Base-by-base conservation (phyloP, 805 yeast species). In the Maudiozyma pseudohumilis region DNA sequence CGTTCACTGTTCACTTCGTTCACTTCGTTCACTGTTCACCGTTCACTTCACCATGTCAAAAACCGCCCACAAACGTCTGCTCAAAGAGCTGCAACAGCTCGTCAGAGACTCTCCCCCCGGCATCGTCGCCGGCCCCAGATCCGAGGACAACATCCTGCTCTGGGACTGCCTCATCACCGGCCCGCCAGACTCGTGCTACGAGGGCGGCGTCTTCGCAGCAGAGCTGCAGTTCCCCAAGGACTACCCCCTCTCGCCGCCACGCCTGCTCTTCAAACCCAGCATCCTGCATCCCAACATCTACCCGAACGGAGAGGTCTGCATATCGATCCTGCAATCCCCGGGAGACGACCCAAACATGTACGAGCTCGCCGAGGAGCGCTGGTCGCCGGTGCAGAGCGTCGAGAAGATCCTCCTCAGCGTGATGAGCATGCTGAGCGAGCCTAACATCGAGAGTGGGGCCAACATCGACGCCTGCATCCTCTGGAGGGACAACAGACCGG, bases 381-480 rank as follows among this genome's bases (percentile, higher is more conserved):
- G 98, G 98, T 83, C 94, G 6, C 98, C 98, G 0, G 88, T 92
- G 22, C 98, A 92, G 59, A 83, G 94, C 55, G 88, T 92, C n/a
- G 98, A 92, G 63, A 92, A 92, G 70, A 92, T 92, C 43, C 66
- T 92, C 43, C 63, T 92, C 41, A 81, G 94, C 59, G 97, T 92
- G 17, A 76, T 88, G 71, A 83, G 95, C 52, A 88, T 92, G 96
- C 69, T 92, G 43, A 95, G 96, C 19, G 95, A 92, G 60, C 97
- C 98, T 3, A 92, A 92, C 55, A 80, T 84, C 23, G 96, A 89
- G 59, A 82, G 94, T 50, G 97, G 96, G 9, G 98, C 98, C 35
- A 86, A 92, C 52, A 71, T 77, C 38, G 82, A 75, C 47, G 82
- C 82, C 9, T 68, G 74, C 50, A 87, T 87, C 59, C 69, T 92